Evolutionary conservation across 805 yeast species (phyloP), one percentile per base, ranked within the genome.

Genomic region (Cephaloascus albidus): DNA sequence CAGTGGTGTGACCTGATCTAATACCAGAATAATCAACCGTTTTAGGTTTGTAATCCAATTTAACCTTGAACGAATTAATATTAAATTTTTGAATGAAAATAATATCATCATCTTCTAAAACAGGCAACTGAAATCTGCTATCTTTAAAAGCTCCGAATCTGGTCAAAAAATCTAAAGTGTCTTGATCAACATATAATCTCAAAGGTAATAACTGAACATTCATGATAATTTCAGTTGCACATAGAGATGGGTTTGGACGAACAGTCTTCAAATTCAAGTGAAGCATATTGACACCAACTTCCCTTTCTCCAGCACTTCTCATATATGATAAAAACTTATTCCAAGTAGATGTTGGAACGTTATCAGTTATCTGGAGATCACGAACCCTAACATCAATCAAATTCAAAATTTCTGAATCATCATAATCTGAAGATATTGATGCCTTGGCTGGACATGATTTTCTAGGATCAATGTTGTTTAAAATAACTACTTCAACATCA

Each of bases 21-120:
- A 89, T 70, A 0, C 95, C 96, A 2, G 78, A 75, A 52, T 84
- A 85, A 55, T 90, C 95, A 20, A 90, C 70, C 47, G 78, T 84
- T 54, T 88, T 88, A 0, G 98, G 97, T 54, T 87, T 88, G 56
- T 93, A 93, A 57, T 93, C 97, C 33, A 93, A 63, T 44, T 78
- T 78, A 17, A 93, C 54, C 36, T 68, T 70, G 2, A 85, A 60
- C 0, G 79, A 63, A 41, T 73, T 72, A 3, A 88, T 69, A 34
- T 74, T 73, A 28, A 87, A 70, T 51, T 78, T 78, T 48, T 85
- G 87, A 36, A 88, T 68, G 51, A 75, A 89, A 1, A 76, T 51
- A 4, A 75, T 70, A 42, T 83, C 93, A 35, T 81, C 87, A 42
- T 63, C 70, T 10, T 64, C 70, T 18, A 23, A 23, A 8, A 70